Evolutionary conservation across 192 early-diverging fungal genomes (phyloP), one percentile per base, ranked within the genome.

Genomic region (Coemansia guatemalensis): DNA sequence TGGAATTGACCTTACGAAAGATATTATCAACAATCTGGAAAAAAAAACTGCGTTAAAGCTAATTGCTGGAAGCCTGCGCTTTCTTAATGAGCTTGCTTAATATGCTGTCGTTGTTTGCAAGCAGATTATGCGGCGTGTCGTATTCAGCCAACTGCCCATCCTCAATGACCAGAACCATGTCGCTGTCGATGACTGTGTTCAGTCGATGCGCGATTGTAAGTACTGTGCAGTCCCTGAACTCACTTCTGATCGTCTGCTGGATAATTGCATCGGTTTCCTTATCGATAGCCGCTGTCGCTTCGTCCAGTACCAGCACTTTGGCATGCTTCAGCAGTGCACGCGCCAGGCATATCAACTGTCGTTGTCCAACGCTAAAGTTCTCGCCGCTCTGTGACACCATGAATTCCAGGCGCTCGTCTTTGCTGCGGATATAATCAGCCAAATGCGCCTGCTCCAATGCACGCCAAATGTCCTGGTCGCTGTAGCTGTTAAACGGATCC

Each of bases 301-400:
- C 89, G 60, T 90, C 89, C 53, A 89, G 68, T 4, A 91, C 67
- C 2, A 90, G 71, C n/a, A 92, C 78, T 33, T 79, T 87, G 52
- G 85, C 81, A 48, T 86, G 82, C 58, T 85, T 89, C 48, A 92
- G 70, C 68, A 94, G 67, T 7, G 91, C 91, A 39, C 93, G 83
- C 0, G 92, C 90, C 0, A 94, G 74, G 59, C 92, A 92, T 25
- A 94, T 82, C 26, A 94, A 67, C 80, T 94, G 93, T n/a, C 91
- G 84, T 72, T 94, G 92, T 0, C 92, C 93, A 21, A 86, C 84
- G 20, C 87, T 89, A 71, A 93, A 86, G 81, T 94, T 94, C 35
- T 83, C 83, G 33, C 91, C 91, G 23, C 83, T 82, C 64, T 74
- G 73, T 48, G 49, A 26, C 24, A 74, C 67, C 11, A 53, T 63